Percentiles rank a stretch among this genome's conserved stretches.
phyloP scores from a whole-genome alignment of 1,139 yeast species.

The Suhomyces bolitotheri region DNA sequence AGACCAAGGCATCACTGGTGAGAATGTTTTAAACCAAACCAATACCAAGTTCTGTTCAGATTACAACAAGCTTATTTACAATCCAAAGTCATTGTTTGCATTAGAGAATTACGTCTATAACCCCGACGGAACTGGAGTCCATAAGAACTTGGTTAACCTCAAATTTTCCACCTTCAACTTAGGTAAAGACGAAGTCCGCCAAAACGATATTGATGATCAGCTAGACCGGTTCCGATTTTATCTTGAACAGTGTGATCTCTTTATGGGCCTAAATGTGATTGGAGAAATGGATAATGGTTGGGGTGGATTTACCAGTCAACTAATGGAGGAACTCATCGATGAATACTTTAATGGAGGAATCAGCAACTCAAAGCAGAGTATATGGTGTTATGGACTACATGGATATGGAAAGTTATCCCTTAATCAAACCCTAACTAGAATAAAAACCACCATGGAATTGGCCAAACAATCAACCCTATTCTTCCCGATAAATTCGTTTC shows the following conservation, averaged over 20 bases:
- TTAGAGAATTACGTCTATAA: conserved; percentile 51
- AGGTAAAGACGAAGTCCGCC: conserved; percentile 34
- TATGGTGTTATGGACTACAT: conserved; percentile 44
- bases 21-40: conserved; percentile 29
- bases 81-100: conserved; percentile 58
- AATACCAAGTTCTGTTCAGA: conserved; percentile 80
- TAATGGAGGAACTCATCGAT: conserved; percentile 60
- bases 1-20: conserved; percentile 46
- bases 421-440: conserved; percentile 35
- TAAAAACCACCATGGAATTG: conserved; percentile 48
- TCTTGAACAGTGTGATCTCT: conserved; percentile 75
- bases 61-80: conserved; percentile 65
- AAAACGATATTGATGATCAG: conserved; percentile 44
- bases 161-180: conserved; percentile 28
- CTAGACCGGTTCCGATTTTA: conserved; percentile 60
- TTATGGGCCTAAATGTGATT: conserved; percentile 68
- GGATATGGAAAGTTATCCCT: not conserved
- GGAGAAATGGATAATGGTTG: conserved; percentile 77
- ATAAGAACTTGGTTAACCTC: conserved; percentile 32
- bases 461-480: conserved; percentile 48
- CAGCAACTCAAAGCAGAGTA: conserved; percentile 36
- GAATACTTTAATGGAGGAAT: conserved; percentile 65
- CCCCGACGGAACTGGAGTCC: conserved; percentile 18
- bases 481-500: conserved; percentile 43
- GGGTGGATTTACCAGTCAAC: conserved; percentile 71